Base-by-base conservation (phyloP, 495 filamentous ascomycete genomes). In the Tuber indicum region DNA sequence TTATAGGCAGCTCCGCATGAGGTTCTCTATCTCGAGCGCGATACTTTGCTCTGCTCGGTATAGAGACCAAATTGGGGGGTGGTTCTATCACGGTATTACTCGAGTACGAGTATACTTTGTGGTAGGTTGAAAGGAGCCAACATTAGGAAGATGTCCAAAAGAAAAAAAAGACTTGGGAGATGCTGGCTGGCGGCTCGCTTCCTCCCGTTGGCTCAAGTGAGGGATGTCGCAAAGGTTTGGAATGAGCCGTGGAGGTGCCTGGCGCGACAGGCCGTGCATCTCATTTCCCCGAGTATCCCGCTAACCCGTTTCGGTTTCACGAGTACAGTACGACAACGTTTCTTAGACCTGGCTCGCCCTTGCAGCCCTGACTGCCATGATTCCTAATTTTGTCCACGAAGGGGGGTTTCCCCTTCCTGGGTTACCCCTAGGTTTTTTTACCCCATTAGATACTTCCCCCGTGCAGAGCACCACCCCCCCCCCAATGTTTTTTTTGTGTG, bases 221-320 rank as follows among this genome's bases (percentile, higher is more conserved):
- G 77, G 69, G 45, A 43, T 45, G 46, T 72, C 72, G 45, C 77
- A 74, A 75, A 44, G 36, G 44, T 70, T 72, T 69, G 49, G 76
- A 76, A 62, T 69, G 71, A 73, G 75, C 75, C 46, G 73, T 32
- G 52, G 70, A 49, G 71, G 78, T 80, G 72, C 78, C 78, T 80
- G 77, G 77, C 77, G 73, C 78, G 74, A 76, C 66, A 74, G 77
- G 69, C 78, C 78, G 78, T 80, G 77, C 78, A 76, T 80, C 78
- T 80, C 78, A 80, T 80, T 80, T 80, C 78, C 78, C 78, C 66
- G 43, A 43, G 71, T 74, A 72, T 76, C 77, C 76, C 74, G 77
- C 78, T 80, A 80, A 70, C 71, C 42, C 71, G 45, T 72, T 80
- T 76, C 66, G 79, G 47, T 74, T 66, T 79, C 78, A 66, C 74